Conservation (phyloP, 176 grass and related monocot species). For the Oryza glaberrima region DNA sequence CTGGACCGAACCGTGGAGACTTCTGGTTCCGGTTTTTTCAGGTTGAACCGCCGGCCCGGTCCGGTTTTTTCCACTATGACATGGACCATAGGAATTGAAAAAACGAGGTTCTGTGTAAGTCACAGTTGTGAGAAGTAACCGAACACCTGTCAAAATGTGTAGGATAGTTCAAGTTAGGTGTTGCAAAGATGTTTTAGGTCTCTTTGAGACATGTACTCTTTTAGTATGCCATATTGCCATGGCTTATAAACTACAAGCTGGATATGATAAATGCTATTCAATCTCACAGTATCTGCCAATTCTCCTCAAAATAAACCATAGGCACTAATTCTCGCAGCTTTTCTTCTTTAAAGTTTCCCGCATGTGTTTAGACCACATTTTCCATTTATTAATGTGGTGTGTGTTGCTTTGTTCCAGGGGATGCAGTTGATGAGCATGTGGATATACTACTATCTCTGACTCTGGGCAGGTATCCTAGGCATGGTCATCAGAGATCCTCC, state of each 20-base stretch:
- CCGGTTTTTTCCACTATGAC: too few species aligned
- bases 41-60: too few species aligned
- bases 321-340: not conserved
- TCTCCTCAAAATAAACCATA: slow-evolving; percentile 21
- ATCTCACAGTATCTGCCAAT: not conserved
- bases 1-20: too few species aligned
- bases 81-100: too few species aligned
- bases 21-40: too few species aligned
- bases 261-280: not conserved
- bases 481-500: not conserved
- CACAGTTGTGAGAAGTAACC: too few species aligned
- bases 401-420: slow-evolving; percentile 42
- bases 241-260: slow-evolving; percentile 7
- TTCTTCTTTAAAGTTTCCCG: not conserved
- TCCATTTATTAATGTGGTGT: slow-evolving; percentile 5
- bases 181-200: too few species aligned
- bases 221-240: not conserved
- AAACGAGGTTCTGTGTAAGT: too few species aligned
- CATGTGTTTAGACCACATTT: slow-evolving; percentile 6
- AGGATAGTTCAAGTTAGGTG: too few species aligned
- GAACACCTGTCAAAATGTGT: too few species aligned
- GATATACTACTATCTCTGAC: slow-evolving; percentile 54
- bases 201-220: not conserved
- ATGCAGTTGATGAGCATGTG: slow-evolving; percentile 58
- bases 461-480: slow-evolving; percentile 50